phyloP scores from a whole-genome alignment of 202 grass and related monocot genomes.

The Miscanthus sacchariflorus region DNA sequence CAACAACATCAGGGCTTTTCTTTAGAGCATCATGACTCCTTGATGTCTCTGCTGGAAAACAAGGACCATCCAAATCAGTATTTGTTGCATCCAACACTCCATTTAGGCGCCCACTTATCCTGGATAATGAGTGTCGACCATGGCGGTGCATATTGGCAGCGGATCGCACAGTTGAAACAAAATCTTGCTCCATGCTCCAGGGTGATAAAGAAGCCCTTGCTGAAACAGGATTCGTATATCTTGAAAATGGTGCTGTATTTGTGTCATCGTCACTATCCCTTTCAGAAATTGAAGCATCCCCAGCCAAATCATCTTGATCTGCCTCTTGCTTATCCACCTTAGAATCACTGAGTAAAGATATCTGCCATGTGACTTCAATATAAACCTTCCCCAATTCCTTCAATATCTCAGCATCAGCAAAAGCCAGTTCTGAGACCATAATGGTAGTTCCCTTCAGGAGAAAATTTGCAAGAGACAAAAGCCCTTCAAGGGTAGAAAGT shows the following conservation, averaged over 20 bases:
- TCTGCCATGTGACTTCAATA: slow-evolving; percentile 74
- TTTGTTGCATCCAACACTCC: slow-evolving; percentile 57
- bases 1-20: slow-evolving; percentile 59
- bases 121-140: slow-evolving; percentile 60
- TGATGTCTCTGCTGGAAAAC: slow-evolving; percentile 57
- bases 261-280: slow-evolving; percentile 79
- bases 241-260: slow-evolving; percentile 46
- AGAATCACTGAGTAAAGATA: slow-evolving; percentile 62
- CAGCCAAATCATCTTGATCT: slow-evolving; percentile 56
- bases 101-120: slow-evolving; percentile 67
- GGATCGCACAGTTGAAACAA: slow-evolving; percentile 71
- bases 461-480: slow-evolving; percentile 69
- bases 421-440: slow-evolving; percentile 72
- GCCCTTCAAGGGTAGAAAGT: slow-evolving; percentile 65
- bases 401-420: slow-evolving; percentile 72
- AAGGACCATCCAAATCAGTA: slow-evolving; percentile 52
- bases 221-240: slow-evolving; percentile 54
- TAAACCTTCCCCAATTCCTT: slow-evolving; percentile 72
- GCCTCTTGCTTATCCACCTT: slow-evolving; percentile 52
- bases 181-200: slow-evolving; percentile 74
- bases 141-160: slow-evolving; percentile 67
- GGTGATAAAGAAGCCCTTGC: slow-evolving; percentile 52
- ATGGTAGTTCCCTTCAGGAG: slow-evolving; percentile 68
- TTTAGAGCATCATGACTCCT: slow-evolving; percentile 48
- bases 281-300: slow-evolving; percentile 57